Evolutionary conservation across 192 early-diverging fungal genomes (phyloP).

Genomic region (Pilobolus umbonatus): DNA sequence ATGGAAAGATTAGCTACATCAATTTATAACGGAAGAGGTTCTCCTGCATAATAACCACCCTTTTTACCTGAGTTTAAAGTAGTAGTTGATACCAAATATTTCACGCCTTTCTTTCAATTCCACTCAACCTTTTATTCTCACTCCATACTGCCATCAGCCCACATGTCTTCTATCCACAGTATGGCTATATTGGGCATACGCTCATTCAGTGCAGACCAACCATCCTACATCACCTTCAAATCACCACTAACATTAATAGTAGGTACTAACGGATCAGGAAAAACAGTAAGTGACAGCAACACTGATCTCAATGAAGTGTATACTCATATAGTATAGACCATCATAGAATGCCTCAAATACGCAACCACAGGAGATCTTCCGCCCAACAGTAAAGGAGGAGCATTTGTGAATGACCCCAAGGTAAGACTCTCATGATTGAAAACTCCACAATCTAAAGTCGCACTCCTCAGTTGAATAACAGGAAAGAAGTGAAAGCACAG

Average conservation of each 20-base stretch:
- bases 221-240: conserved; percentile 76
- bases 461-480: conserved; percentile 49
- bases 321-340: conserved; percentile 72
- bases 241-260: conserved; percentile 92
- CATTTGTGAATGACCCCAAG: conserved; percentile 95
- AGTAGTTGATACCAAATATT: no score
- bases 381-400: conserved; percentile 79
- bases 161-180: conserved; percentile 64
- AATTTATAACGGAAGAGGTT: no score
- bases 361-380: conserved; percentile 88
- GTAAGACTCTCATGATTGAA: no score
- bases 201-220: conserved; percentile 78
- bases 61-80: no score
- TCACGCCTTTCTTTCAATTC: no score
- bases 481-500: conserved; percentile 88
- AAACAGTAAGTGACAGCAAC: conserved; percentile 71
- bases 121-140: no score
- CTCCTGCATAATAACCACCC: no score
- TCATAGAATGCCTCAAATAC: conserved; percentile 97
- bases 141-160: no score
- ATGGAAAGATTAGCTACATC: no score
- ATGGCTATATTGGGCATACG: conserved; percentile 83
- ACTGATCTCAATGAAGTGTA: no score
- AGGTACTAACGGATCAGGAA: conserved; percentile 94
- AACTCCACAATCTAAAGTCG: no score